Evolutionary conservation across 257 asterid genomes (phyloP).

Genomic region (Solanum chiquidenum): DNA sequence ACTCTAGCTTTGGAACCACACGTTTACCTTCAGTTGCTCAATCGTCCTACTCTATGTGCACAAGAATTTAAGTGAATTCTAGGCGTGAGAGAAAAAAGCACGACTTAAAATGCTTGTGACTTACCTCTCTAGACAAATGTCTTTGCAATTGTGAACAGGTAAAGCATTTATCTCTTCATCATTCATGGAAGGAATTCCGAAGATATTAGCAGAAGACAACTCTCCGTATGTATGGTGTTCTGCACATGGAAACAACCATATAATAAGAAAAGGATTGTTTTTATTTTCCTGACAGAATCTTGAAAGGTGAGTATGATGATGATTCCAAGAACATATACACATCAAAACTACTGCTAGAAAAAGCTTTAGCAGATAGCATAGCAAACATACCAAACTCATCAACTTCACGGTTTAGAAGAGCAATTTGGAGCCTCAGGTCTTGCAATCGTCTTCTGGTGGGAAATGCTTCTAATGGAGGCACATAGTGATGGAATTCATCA

Average conservation of each 20-base stretch:
- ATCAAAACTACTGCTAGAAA: not conserved
- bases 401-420: not conserved
- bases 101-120: not conserved
- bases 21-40: not conserved
- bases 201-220: not conserved
- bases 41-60: not conserved
- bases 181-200: not conserved
- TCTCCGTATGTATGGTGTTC: not conserved
- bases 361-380: not conserved
- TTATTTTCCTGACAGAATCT: not conserved
- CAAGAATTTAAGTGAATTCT: not conserved
- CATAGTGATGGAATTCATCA: not conserved
- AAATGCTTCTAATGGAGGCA: not conserved
- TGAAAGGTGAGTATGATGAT: not conserved
- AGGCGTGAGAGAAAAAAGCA: not conserved
- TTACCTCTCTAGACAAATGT: not conserved
- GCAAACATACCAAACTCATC: not conserved
- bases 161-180: constrained; percentile 1
- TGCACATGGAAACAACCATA: not conserved
- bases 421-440: not conserved
- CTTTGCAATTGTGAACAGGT: not conserved
- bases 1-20: not conserved
- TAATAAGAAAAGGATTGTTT: not conserved
- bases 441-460: not conserved
- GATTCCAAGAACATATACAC: not conserved